These are phyloP conservation scores for Aspergillus saccharolyticus DNA, from an alignment of 495 filamentous ascomycete species.

Conservation along the genomic window DNA sequence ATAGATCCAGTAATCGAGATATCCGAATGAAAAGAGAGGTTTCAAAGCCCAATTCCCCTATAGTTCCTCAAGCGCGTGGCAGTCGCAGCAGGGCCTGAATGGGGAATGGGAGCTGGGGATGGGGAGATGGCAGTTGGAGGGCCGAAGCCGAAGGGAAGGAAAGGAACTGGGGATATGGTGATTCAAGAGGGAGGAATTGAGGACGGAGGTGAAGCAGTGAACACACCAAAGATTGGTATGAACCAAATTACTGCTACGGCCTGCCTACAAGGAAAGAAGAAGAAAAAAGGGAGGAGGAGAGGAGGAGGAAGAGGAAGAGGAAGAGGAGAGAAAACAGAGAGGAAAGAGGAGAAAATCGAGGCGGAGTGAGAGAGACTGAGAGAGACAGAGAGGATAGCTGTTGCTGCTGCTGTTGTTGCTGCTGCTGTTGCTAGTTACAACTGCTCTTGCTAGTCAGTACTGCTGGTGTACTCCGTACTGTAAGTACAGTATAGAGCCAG, in stretches of 20 bases:
- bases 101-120: conserved; percentile 11
- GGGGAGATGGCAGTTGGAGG: conserved; percentile 13
- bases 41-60: conserved; percentile 19
- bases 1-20: neutral
- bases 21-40: conserved; percentile 12
- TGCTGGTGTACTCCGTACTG: no score
- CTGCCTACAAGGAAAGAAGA: conserved; percentile 1
- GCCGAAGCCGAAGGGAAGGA: conserved; percentile 20
- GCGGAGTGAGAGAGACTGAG: conserved; percentile 7
- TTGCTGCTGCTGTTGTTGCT: neutral
- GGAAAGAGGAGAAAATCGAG: conserved; percentile 14
- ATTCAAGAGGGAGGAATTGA: conserved; percentile 2
- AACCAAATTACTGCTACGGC: conserved; percentile 5
- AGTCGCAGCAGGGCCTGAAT: conserved; percentile 23
- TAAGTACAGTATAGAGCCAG: neutral
- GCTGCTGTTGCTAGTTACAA: no score
- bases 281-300: neutral
- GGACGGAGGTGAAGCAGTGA: conserved; percentile 5
- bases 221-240: conserved; percentile 10
- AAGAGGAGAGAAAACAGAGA: conserved; percentile 5
- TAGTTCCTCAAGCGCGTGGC: conserved; percentile 28
- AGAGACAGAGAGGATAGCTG: neutral
- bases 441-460: no score
- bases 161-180: conserved; percentile 8
- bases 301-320: conserved; percentile 1